These are phyloP conservation scores for Protomyces arabidopsidicola DNA, from an alignment of 1,139 yeast genomes.

Conservation along the genomic window DNA sequence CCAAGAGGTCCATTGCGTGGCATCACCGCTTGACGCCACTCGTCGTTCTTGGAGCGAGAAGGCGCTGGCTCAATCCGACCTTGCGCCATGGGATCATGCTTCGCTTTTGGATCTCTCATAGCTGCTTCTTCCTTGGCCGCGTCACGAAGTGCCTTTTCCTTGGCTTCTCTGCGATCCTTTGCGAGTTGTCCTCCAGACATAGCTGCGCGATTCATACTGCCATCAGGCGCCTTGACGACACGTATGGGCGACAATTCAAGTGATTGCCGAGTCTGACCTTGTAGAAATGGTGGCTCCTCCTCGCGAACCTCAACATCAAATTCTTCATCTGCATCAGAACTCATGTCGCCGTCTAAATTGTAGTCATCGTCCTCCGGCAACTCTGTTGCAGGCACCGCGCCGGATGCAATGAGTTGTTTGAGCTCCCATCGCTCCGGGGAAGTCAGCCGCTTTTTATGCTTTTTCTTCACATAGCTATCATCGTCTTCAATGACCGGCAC, in stretches of 20 bases:
- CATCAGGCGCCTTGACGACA: conserved; percentile 67
- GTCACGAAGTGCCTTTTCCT: conserved; percentile 49
- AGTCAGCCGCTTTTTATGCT: conserved; percentile 49
- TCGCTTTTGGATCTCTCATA: conserved; percentile 32
- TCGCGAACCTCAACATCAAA: conserved; percentile 69
- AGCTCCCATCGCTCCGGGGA: conserved; percentile 92
- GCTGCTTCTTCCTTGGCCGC: conserved; percentile 42
- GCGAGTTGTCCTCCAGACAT: conserved; percentile 68
- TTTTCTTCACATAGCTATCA: background rate
- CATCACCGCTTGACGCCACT: conserved; percentile 49
- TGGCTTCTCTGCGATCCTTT: conserved; percentile 59
- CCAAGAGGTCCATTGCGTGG: conserved; percentile 51
- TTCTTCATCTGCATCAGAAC: conserved; percentile 50
- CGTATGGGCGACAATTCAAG: conserved; percentile 52
- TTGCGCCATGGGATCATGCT: conserved; percentile 34
- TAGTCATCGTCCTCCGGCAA: conserved; percentile 64
- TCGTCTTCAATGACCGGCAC: conserved; percentile 20
- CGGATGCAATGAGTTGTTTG: conserved; percentile 74
- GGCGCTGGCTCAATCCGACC: background rate
- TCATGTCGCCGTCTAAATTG: conserved; percentile 39
- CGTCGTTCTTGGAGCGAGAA: conserved; percentile 35
- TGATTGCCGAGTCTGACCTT: conserved; percentile 50
- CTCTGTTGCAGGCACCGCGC: conserved; percentile 63
- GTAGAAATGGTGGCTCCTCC: conserved; percentile 66
- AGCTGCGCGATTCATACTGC: conserved; percentile 73